Percentiles rank a stretch among this genome's conserved stretches.
Conservation (phyloP, 441 rosid genomes). For the Aquilaria agallochum region DNA sequence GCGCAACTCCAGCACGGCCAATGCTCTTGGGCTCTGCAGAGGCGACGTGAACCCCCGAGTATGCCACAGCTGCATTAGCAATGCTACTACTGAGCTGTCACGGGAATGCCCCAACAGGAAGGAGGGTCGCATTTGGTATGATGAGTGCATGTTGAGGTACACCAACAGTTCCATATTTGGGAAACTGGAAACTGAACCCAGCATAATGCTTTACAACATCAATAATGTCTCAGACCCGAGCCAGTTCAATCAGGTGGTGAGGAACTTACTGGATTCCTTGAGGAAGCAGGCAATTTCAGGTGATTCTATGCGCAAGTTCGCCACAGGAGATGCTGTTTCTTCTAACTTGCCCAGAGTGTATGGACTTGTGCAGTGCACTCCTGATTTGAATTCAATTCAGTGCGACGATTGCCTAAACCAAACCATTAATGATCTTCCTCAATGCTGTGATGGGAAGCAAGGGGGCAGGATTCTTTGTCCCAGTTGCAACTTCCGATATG, state of each 20-base stretch:
- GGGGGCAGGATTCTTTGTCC: background rate
- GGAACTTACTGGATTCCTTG: slow-evolving; percentile 6
- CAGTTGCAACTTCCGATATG: slow-evolving; percentile 6
- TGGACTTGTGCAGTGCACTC: slow-evolving; percentile 37
- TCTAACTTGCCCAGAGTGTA: slow-evolving; percentile 13
- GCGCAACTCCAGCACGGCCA: background rate
- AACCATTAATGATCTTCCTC: background rate
- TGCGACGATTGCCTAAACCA: slow-evolving; percentile 23
- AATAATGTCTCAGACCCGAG: background rate
- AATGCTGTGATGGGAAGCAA: slow-evolving; percentile 3
- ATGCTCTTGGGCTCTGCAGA: slow-evolving; percentile 5
- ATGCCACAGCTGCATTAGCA: slow-evolving; percentile 5
- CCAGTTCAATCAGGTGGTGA: slow-evolving; percentile 6
- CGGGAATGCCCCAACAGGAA: background rate
- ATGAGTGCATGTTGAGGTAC: slow-evolving; percentile 22
- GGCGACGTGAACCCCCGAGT: background rate
- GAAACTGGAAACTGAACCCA: background rate
- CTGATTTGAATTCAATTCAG: slow-evolving; percentile 20
- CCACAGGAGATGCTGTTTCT: background rate
- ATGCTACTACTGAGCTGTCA: background rate
- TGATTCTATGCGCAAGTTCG: slow-evolving; percentile 18
- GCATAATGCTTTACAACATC: background rate
- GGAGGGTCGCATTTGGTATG: slow-evolving; percentile 13
- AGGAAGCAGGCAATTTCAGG: slow-evolving; percentile 13
- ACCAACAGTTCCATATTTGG: slow-evolving; percentile 14